Conservation (phyloP, 257 asterid genomes). For the Schizonepeta tenuifolia region DNA sequence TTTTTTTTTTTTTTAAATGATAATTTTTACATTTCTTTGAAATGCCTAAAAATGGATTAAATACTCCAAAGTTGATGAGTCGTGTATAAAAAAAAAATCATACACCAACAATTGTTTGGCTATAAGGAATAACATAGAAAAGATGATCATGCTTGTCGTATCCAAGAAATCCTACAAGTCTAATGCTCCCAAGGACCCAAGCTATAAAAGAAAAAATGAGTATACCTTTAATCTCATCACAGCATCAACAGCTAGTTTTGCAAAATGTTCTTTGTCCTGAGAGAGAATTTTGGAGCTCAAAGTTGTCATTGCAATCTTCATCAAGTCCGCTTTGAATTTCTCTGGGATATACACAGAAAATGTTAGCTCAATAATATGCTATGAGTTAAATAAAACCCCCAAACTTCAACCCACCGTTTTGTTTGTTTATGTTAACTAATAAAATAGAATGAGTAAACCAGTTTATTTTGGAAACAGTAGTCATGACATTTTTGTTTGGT, state of each 20-base stretch:
- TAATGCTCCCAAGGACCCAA: background rate
- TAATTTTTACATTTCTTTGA: no score
- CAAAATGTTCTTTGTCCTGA: slow-evolving; percentile 92
- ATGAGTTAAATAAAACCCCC: background rate
- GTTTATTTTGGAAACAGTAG: background rate
- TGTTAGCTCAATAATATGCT: background rate
- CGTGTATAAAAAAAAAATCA: background rate
- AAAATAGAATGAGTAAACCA: background rate
- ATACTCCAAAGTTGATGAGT: background rate
- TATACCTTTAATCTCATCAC: slow-evolving; percentile 87
- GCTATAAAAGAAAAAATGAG: slow-evolving; percentile 11
- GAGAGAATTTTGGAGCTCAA: slow-evolving; percentile 92
- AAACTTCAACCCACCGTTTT: background rate
- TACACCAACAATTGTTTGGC: slow-evolving; percentile 2
- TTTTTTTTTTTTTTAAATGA: no score
- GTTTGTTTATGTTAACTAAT: no score
- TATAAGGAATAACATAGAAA: background rate
- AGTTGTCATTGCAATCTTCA: slow-evolving; percentile 94
- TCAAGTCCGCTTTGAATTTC: slow-evolving; percentile 69
- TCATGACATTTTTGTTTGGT: background rate
- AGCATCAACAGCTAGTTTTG: slow-evolving; percentile 84
- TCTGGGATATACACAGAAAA: slow-evolving; percentile 44
- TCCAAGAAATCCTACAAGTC: background rate
- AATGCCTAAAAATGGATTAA: background rate
- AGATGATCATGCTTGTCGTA: background rate